A percentile compares a stretch with the other conserved stretches of the same genome.
Conservation (phyloP, 2,329 filamentous ascomycete genomes). For the Trichoderma polysporum region DNA sequence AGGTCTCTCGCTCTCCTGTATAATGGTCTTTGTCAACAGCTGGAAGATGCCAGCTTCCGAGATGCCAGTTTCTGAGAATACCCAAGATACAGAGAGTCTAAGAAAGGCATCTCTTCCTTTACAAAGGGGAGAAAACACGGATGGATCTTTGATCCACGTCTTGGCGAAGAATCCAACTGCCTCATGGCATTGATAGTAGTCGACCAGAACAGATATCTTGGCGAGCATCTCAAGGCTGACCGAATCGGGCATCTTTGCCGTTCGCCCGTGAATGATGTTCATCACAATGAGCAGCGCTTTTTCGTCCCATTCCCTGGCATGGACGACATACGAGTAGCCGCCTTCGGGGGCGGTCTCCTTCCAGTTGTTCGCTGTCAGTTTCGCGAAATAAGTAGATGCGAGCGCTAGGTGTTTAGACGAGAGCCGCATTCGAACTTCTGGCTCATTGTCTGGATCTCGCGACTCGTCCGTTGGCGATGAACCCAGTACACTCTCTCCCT, state of each 20-base stretch:
- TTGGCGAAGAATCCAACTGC: conserved; percentile 40
- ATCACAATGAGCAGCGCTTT: conserved; percentile 43
- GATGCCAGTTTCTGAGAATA: no score
- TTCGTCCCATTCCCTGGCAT: conserved; percentile 31
- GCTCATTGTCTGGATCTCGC: background rate
- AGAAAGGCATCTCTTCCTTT: background rate
- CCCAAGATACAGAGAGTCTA: background rate
- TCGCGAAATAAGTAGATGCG: conserved; percentile 30
- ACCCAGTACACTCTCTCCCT: no score
- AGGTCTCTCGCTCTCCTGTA: background rate
- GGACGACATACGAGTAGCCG: conserved; percentile 5
- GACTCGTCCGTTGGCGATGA: no score
- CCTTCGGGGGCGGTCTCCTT: conserved; percentile 18
- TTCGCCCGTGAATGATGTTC: conserved; percentile 45
- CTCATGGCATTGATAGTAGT: conserved; percentile 44
- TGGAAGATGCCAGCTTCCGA: background rate
- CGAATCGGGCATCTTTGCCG: conserved; percentile 37
- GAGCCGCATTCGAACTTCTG: conserved; percentile 23
- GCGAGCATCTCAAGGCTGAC: conserved; percentile 42
- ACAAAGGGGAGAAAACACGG: background rate
- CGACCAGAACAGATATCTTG: conserved; percentile 45
- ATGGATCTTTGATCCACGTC: background rate
- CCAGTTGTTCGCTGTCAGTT: conserved; percentile 19
- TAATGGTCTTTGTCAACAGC: background rate
- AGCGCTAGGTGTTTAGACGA: conserved; percentile 39